Conservation (phyloP, 768 basidiomycete genomes). For the Exsudoporus frostii region DNA sequence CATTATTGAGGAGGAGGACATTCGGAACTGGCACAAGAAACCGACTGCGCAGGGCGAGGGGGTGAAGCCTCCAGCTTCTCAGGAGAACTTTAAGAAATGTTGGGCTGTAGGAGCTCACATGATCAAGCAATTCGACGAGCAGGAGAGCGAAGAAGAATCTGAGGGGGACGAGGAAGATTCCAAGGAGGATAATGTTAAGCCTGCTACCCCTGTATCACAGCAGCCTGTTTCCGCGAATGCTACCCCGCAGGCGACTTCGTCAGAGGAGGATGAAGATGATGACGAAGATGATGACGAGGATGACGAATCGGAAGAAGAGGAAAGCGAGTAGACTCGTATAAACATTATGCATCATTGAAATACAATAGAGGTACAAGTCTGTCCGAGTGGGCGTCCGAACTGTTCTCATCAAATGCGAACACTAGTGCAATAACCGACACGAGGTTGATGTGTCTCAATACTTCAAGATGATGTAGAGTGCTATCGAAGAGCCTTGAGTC, state of each 20-base stretch:
- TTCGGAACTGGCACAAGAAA: conserved; percentile 78
- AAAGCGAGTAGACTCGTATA: conserved; percentile 11
- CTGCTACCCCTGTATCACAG: neutral
- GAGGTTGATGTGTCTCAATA: conserved; percentile 37
- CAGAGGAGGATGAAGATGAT: conserved; percentile 7
- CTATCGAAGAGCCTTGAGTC: conserved; percentile 36
- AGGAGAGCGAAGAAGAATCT: conserved; percentile 55
- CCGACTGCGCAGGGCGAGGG: conserved; percentile 54
- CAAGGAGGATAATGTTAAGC: conserved; percentile 1
- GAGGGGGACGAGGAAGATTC: conserved; percentile 26
- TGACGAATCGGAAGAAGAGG: conserved; percentile 9
- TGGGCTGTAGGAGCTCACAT: conserved; percentile 70
- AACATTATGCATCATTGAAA: conserved; percentile 3
- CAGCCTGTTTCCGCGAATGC: neutral
- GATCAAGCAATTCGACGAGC: conserved; percentile 80
- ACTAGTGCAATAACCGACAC: neutral
- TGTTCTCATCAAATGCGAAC: neutral
- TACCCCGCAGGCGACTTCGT: neutral
- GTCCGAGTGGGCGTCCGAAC: neutral
- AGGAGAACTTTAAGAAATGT: conserved; percentile 61
- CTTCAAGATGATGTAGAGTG: conserved; percentile 80
- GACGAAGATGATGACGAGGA: conserved; percentile 1
- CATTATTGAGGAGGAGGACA: conserved; percentile 85
- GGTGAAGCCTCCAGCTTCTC: conserved; percentile 35
- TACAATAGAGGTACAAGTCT: conserved; percentile 4